A percentile compares a stretch with the other conserved stretches of the same genome.
Evolutionary conservation across 2,329 filamentous ascomycete species (phyloP).

Genomic region (Catunica adiposa): DNA sequence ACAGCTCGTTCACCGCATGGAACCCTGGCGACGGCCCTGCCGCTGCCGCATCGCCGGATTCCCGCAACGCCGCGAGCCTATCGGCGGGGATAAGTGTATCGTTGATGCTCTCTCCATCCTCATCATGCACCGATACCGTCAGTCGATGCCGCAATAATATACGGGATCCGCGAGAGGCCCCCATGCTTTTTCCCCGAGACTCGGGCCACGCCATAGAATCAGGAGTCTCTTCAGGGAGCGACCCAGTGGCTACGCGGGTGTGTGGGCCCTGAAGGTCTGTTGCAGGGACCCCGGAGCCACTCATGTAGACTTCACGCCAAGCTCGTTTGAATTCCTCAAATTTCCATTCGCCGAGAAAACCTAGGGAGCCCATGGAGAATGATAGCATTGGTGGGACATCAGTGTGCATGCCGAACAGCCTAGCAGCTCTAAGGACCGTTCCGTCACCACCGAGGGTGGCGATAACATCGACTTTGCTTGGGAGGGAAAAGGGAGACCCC

Average conservation of each 20-base stretch:
- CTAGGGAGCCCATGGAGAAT: conserved; percentile 92
- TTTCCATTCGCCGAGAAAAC: conserved; percentile 93
- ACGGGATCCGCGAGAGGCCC: conserved; percentile 54
- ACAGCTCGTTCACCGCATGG: conserved; percentile 83
- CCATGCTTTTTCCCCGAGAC: conserved; percentile 67
- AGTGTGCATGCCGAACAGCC: conserved; percentile 53
- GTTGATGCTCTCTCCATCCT: conserved; percentile 45
- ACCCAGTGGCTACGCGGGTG: conserved; percentile 21
- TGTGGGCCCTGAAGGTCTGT: conserved; percentile 27
- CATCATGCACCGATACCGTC: conserved; percentile 68
- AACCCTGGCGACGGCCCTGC: conserved; percentile 21
- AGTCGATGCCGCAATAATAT: conserved; percentile 76
- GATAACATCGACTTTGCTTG: conserved; percentile 72
- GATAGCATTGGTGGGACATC: conserved; percentile 80
- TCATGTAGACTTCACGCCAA: conserved; percentile 85
- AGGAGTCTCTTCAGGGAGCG: neutral
- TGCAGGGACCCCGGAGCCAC: conserved; percentile 36
- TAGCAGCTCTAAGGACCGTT: conserved; percentile 72
- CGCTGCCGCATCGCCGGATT: neutral
- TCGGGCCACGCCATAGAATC: conserved; percentile 41
- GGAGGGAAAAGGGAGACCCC: conserved; percentile 36
- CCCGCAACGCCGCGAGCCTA: conserved; percentile 15
- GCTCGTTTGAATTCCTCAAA: conserved; percentile 85
- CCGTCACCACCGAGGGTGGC: conserved; percentile 87
- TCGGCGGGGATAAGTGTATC: conserved; percentile 29